phyloP scores from a whole-genome alignment of 352 stramenopile genomes.

The Globisporangium polare region DNA sequence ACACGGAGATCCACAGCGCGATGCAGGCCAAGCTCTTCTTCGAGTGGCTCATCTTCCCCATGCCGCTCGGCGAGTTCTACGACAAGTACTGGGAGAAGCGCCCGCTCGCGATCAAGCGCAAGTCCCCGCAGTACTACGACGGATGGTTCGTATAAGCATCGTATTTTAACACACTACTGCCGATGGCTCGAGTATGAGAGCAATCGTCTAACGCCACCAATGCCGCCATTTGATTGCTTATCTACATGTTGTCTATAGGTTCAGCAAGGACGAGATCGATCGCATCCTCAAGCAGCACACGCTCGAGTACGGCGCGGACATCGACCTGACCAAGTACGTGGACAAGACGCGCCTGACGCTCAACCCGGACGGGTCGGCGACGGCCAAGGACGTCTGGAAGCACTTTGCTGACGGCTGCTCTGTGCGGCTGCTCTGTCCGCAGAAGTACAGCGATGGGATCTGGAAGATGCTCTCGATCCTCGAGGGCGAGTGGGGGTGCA shows the following conservation, averaged over 20 bases:
- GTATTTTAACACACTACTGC: too few relatives aligned
- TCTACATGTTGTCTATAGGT: constrained; percentile 24
- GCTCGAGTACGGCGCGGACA: constrained; percentile 72
- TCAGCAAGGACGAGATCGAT: constrained; percentile 67
- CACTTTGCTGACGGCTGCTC: constrained; percentile 87
- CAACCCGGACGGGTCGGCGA: constrained; percentile 54
- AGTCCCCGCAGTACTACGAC: constrained; percentile 68
- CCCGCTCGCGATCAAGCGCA: constrained; percentile 83
- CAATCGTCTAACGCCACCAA: too few relatives aligned
- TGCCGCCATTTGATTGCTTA: neutral
- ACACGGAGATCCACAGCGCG: constrained; percentile 61
- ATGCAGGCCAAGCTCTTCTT: constrained; percentile 72
- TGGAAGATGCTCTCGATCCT: constrained; percentile 92
- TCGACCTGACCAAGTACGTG: constrained; percentile 89
- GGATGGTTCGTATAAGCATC: constrained; percentile 35
- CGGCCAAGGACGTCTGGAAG: constrained; percentile 69
- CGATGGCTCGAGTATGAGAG: too few relatives aligned
- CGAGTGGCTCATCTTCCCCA: constrained; percentile 84
- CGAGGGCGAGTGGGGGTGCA: constrained; percentile 92
- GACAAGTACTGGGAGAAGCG: constrained; percentile 92
- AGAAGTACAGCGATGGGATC: constrained; percentile 86
- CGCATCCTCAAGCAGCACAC: constrained; percentile 73
- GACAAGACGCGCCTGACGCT: constrained; percentile 71
- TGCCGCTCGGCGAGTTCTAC: constrained; percentile 89
- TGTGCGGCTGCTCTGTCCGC: constrained; percentile 90